Base-by-base conservation (phyloP, 2,329 filamentous ascomycete genomes). In the Aquanectria penicillioides region DNA sequence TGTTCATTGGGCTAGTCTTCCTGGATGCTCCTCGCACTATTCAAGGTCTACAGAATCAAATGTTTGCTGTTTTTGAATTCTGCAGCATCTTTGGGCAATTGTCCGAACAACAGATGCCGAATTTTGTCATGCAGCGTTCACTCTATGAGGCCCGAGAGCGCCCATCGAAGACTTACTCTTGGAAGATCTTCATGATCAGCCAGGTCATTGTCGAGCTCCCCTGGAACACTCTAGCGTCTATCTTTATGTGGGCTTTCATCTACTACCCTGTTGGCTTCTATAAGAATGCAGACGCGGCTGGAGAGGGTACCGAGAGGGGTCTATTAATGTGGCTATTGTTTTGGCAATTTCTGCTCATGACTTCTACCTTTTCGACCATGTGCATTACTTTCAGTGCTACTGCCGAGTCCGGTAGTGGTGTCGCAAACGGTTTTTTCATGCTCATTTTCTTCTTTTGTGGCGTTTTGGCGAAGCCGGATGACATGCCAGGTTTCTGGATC, bases 131-230 rank as follows among this genome's bases (percentile, higher is more conserved):
- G 15, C 91, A 94, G 70, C 86, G 92, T 41, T 86, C 89, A 10
- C 81, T 96, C 0, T 96, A 94, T 75, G 92, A 95, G 75, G 91
- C 90, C 15, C 90, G 91, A 46, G 92, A 96, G 76, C 86, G 92
- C 1, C 92, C 92, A 0, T 91, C 89, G 41, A 94, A 93, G 77
- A 86, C 90, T 0, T 96, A 96, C 75, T 87, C 86, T 51, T 96
- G 92, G 92, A 87, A 89, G 69, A 86, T 91, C 5, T 95, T 95
- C 72, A 90, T 95, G 81, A 80, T 94, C 12, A 87, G 89, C 57
- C 91, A 93, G 73, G 91, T 97, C 62, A 76, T 93, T n/a, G 90
- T 93, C 59, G 93, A 97, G 73, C 78, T 97, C 2, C 90, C 92
- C 0, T 97, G 91, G 88, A 92, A 95, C 72, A 84, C 88, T 0